These are phyloP conservation scores for Pneumocystis jirovecii DNA, from an alignment of 1,139 yeast genomes.

Conservation along the genomic window DNA sequence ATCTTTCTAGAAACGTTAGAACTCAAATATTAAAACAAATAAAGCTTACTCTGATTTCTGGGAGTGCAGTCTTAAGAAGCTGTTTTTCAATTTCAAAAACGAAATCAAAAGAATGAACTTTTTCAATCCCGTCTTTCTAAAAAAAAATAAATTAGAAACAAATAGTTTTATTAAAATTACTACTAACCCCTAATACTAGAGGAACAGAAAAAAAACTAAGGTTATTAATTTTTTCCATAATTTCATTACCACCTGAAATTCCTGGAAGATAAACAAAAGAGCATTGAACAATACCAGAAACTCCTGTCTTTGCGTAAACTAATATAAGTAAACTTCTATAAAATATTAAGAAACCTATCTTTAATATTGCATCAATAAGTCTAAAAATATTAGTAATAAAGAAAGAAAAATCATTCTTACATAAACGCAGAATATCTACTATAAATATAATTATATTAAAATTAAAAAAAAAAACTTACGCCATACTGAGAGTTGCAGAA, in stretches of 20 bases:
- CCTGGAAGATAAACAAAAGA: slow-evolving; percentile 37
- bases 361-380: slow-evolving; percentile 76
- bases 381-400: slow-evolving; percentile 17
- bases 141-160: not conserved
- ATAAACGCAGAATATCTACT: slow-evolving; percentile 18
- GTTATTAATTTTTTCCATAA: slow-evolving; percentile 28
- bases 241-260: slow-evolving; percentile 27
- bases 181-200: slow-evolving; percentile 47
- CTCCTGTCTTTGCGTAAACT: slow-evolving; percentile 34
- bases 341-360: slow-evolving; percentile 17
- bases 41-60: not conserved
- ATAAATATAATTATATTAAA: not conserved
- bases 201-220: slow-evolving; percentile 86
- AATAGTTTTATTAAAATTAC: not conserved
- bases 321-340: slow-evolving; percentile 32
- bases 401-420: not conserved
- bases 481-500: slow-evolving; percentile 91
- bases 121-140: not conserved
- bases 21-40: not conserved
- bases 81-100: not conserved
- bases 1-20: not conserved
- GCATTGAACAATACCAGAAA: slow-evolving; percentile 58
- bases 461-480: slow-evolving; percentile 71
- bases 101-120: not conserved
- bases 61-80: not conserved